phyloP scores from a whole-genome alignment of 176 grass and related monocot genomes.

The Musa acuminata region DNA sequence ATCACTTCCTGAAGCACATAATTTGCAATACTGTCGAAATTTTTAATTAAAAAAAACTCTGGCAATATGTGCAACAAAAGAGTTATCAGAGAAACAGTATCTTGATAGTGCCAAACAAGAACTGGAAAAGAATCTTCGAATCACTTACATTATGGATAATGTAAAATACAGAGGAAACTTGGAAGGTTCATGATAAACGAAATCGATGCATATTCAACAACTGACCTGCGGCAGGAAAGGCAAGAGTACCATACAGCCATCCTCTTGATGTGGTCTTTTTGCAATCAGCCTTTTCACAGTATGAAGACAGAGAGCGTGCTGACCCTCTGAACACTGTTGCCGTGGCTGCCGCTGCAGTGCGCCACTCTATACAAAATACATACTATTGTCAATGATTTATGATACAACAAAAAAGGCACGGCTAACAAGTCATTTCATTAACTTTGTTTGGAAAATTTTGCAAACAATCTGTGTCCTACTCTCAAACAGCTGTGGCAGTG shows the following conservation, averaged over 20 bases:
- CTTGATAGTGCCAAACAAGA: neutral
- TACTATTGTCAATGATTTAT: neutral
- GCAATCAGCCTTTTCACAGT: slow-evolving; percentile 29
- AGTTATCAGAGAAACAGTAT: neutral
- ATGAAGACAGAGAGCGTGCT: slow-evolving; percentile 35
- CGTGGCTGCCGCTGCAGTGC: slow-evolving; percentile 42
- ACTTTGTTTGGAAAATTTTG: neutral
- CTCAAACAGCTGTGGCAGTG: neutral
- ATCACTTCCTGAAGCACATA: neutral
- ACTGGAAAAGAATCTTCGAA: neutral
- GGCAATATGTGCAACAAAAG: neutral
- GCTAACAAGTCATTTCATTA: neutral
- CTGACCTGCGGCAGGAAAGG: slow-evolving; percentile 56
- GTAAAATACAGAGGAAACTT: neutral
- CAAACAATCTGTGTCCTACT: neutral
- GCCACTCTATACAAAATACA: slow-evolving; percentile 30
- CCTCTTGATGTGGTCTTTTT: slow-evolving; percentile 7
- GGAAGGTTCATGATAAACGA: neutral
- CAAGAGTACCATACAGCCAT: slow-evolving; percentile 45
- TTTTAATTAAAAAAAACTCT: neutral
- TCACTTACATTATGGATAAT: neutral
- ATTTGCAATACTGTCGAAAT: neutral
- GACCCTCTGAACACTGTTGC: slow-evolving; percentile 44
- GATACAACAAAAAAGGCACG: neutral
- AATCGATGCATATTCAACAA: neutral